Evolutionary conservation across 257 asterid genomes (phyloP), one percentile per base, ranked within the genome.

Genomic region (Agastache rugosa): DNA sequence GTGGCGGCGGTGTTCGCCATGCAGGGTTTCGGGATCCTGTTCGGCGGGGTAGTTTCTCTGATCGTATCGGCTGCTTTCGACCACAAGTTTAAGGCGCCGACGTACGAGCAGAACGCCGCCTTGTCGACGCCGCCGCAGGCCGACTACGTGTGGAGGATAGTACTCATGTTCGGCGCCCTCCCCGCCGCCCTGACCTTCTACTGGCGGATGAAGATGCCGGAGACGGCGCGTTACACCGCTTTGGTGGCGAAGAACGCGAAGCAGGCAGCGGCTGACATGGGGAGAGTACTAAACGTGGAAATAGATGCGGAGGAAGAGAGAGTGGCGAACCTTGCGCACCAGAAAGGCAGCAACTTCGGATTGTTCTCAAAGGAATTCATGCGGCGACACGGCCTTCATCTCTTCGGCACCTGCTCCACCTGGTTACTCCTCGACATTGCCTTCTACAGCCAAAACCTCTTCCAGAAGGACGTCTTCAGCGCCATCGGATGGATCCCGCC

Each of bases 201-300:
- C 75, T 90, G 93, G 95, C 86, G 97, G 6, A 88, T 90, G 93
- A 90, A 90, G 77, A 89, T 89, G 96, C 96, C 92, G 0, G 96
- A 87, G 39, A 89, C 96, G 0, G 96, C 96, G 15, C 90, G 95
- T n/a, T 90, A 90, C 86, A 90, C 97, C 0, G 93, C 97, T 4
- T 71, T 90, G 0, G 92, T 90, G 0, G 97, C 92, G 10, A 89
- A 82, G 54, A 85, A 88, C 34, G 95, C 92, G 0, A 87, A 81
- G 53, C 88, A 85, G 51, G 96, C 96, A 0, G 95, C 91, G 1
- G 55, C 25, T 9, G 93, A 90, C 45, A 90, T 90, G 96, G 75
- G 82, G 0, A 74, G 60, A 15, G 97, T 91, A 14, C 31, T 91
- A 66, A 77, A 87, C 14, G 81, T 89, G 11, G 97, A 89, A n/a